phyloP scores from a whole-genome alignment of 2,329 filamentous ascomycete genomes.

The Microdochium nivale region DNA sequence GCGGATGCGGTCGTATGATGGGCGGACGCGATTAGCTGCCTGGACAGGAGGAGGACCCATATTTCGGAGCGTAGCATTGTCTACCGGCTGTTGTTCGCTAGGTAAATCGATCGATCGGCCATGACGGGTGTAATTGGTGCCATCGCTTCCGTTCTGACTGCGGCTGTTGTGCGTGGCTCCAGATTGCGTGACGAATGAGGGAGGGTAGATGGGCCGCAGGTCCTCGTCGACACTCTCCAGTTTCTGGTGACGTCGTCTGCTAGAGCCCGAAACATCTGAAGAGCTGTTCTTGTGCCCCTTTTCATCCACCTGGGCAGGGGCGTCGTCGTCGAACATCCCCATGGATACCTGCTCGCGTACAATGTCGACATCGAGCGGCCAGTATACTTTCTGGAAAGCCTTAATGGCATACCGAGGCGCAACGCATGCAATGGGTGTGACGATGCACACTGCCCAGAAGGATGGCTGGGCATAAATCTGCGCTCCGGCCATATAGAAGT shows the following conservation, averaged over 20 bases:
- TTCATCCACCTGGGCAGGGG: slow-evolving; percentile 19
- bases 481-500: slow-evolving; percentile 66
- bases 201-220: slow-evolving; percentile 84
- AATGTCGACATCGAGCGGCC: slow-evolving; percentile 88
- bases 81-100: slow-evolving; percentile 11
- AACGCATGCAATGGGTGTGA: slow-evolving; percentile 74
- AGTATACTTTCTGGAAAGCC: slow-evolving; percentile 85
- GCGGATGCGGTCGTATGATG: slow-evolving; percentile 81
- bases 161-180: slow-evolving; percentile 62
- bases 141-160: slow-evolving; percentile 88
- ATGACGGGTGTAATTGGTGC: slow-evolving; percentile 75
- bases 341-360: slow-evolving; percentile 82
- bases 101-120: slow-evolving; percentile 50
- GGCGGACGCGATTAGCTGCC: slow-evolving; percentile 61
- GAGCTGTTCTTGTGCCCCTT: slow-evolving; percentile 26
- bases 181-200: slow-evolving; percentile 71
- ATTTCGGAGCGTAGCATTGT: slow-evolving; percentile 1
- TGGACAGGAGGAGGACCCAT: slow-evolving; percentile 27
- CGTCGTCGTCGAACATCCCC: slow-evolving; percentile 57
- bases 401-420: slow-evolving; percentile 85
- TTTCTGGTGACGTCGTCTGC: slow-evolving; percentile 45
- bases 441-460: slow-evolving; percentile 79
- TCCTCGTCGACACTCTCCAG: slow-evolving; percentile 73
- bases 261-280: slow-evolving; percentile 6
- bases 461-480: slow-evolving; percentile 74